Percentiles rank a stretch among this genome's conserved stretches.
phyloP scores from a whole-genome alignment of 2,329 filamentous ascomycete genomes.

The Colletotrichum salicis region DNA sequence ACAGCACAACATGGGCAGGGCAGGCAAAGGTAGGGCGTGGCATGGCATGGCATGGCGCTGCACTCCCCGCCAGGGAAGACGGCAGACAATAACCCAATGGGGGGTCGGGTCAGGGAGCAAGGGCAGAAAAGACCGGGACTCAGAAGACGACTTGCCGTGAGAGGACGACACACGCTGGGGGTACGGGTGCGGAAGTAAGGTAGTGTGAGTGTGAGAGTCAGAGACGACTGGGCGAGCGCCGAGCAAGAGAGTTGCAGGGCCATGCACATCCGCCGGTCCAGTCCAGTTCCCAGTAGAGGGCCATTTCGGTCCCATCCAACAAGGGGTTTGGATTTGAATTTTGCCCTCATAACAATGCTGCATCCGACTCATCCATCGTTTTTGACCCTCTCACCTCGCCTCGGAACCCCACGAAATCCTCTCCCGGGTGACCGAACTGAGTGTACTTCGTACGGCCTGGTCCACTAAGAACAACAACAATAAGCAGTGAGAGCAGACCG shows the following conservation, averaged over 20 bases:
- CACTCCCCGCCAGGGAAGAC: slow-evolving; percentile 20
- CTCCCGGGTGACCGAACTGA: background rate
- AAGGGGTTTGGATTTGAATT: background rate
- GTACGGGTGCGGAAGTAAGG: background rate
- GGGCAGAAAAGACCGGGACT: slow-evolving; percentile 9
- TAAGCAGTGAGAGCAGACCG: background rate
- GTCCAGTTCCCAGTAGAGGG: background rate
- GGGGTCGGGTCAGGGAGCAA: slow-evolving; percentile 7
- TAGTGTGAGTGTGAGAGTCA: slow-evolving; percentile 3
- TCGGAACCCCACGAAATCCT: background rate
- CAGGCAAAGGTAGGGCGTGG: slow-evolving; percentile 1
- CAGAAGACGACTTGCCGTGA: background rate
- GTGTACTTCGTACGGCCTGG: background rate
- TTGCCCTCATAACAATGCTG: background rate
- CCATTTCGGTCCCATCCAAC: background rate
- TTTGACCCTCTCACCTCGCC: background rate
- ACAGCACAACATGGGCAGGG: slow-evolving; percentile 10
- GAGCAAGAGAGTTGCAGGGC: slow-evolving; percentile 16
- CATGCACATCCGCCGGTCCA: slow-evolving; percentile 9
- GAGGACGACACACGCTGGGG: background rate
- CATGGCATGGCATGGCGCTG: slow-evolving; percentile 12
- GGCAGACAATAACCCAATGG: slow-evolving; percentile 5
- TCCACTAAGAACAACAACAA: background rate
- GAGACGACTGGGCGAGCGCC: slow-evolving; percentile 8
- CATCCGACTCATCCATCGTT: background rate